A percentile compares a stretch with the other conserved stretches of the same genome.
phyloP scores from a whole-genome alignment of 2,329 filamentous ascomycete genomes.

The Dactylella cylindrospora region DNA sequence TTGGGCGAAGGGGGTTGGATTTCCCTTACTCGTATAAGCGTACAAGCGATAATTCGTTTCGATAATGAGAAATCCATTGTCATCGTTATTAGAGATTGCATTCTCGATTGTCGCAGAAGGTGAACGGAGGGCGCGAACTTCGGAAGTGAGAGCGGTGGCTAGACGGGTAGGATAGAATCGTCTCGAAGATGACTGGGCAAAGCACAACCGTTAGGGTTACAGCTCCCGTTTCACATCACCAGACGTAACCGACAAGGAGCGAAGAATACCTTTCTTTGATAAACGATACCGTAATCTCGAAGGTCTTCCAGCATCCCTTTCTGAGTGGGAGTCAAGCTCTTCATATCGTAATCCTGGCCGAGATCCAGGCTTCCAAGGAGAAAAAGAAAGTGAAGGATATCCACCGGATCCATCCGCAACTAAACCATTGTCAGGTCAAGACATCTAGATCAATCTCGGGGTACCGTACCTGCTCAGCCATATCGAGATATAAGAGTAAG shows the following conservation, averaged over 20 bases:
- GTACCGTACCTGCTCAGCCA: constrained; percentile 63
- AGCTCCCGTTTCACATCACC: too few relatives aligned
- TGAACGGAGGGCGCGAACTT: constrained; percentile 68
- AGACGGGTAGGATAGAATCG: constrained; percentile 87
- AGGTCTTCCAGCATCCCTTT: constrained; percentile 87
- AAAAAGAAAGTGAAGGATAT: constrained; percentile 94
- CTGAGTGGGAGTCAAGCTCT: constrained; percentile 77
- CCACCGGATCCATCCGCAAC: constrained; percentile 79
- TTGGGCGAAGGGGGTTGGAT: too few relatives aligned
- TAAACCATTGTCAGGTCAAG: constrained; percentile 48
- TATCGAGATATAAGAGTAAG: constrained; percentile 87
- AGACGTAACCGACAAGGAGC: too few relatives aligned
- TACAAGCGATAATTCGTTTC: constrained; percentile 98
- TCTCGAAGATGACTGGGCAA: constrained; percentile 52
- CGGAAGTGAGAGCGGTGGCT: constrained; percentile 85
- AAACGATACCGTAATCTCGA: constrained; percentile 88
- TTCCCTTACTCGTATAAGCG: constrained; percentile 75
- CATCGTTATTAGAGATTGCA: constrained; percentile 57
- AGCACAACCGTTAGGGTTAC: too few relatives aligned
- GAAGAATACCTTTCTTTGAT: constrained; percentile 52
- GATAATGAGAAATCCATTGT: constrained; percentile 84
- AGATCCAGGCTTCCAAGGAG: constrained; percentile 91
- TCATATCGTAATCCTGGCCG: constrained; percentile 84
- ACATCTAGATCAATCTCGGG: neutral
- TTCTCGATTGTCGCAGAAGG: constrained; percentile 69